Base-by-base conservation (phyloP, 129 eudicot species). In the Lactuca sativa region DNA sequence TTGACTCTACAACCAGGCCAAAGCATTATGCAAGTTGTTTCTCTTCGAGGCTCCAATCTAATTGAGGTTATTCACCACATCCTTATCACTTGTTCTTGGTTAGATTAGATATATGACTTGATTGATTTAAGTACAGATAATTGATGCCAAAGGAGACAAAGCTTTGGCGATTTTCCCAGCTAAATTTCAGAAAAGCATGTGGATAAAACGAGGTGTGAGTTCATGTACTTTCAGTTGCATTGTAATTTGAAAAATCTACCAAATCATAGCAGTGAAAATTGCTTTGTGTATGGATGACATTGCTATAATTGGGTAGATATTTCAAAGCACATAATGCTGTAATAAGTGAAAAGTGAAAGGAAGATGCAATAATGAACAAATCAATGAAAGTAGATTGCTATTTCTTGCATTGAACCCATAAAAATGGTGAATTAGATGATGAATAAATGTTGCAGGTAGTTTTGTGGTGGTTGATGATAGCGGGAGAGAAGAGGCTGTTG, bases 101-200 rank as follows among this genome's bases (percentile, higher is more conserved):
- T 37, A 21, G 25, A 4, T 57, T 40, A 33, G 4, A 36, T 17
- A 3, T 36, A 47, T 12, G 52, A 47, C 52, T 18, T 11, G 52
- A 47, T 47, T 47, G n/a, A 54, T 41, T 52, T 30, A 11, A 33
- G 6, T 67, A 89, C 71, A 93, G 99, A 90, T 87, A 43, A 61
- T 85, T 77, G 97, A 93, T 66, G 65, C 86, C 6, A 90, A 82
- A 77, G 93, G 97, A 25, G 79, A 85, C 76, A 85, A 73, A 16
- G 48, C 85, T 13, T 68, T 90, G 73, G 97, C 95, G 18, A 56
- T 86, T 53, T 90, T 93, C 74, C 97, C 99, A 40, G 95, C 99
- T 43, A 93, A 89, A 67, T 93, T 93, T 68, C 97, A 87, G 69
- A 93, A 90, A 79, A 93, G 90, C 86, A 87, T 93, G 99, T 93